These are phyloP conservation scores for Venturia carpophila DNA, from an alignment of 2,329 filamentous ascomycete genomes.

Conservation along the genomic window DNA sequence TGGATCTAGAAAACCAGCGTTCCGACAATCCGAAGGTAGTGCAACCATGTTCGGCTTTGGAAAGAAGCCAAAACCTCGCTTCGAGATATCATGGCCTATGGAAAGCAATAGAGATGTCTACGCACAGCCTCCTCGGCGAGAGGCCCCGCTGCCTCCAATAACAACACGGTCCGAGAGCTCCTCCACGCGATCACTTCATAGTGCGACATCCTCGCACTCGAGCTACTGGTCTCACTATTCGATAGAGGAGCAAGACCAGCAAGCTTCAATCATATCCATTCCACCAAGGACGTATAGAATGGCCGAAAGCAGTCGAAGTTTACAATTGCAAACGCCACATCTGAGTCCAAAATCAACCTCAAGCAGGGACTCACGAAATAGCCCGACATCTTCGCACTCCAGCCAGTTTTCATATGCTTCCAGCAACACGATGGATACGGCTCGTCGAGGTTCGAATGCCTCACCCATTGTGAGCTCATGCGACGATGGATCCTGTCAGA, in stretches of 20 bases:
- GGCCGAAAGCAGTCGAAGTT: not conserved
- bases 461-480: not conserved
- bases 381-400: not conserved
- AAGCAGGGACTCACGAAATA: not conserved
- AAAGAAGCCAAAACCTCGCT: not conserved
- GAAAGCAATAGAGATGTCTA: not conserved
- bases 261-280: not conserved
- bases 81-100: conserved; percentile 11
- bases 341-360: not conserved
- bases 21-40: not conserved
- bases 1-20: not conserved
- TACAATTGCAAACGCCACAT: not conserved
- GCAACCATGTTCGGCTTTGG: conserved; percentile 7
- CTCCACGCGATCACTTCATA: not conserved
- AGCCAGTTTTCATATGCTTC: not conserved
- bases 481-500: not conserved
- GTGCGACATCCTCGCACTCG: not conserved
- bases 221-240: not conserved
- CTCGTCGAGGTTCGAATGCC: not conserved
- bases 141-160: conserved; percentile 1
- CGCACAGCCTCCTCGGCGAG: not conserved
- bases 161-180: not conserved
- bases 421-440: conserved; percentile 3
- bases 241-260: not conserved
- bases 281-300: not conserved